Evolutionary conservation across 345 rosid species (phyloP), one percentile per base, ranked within the genome.

Genomic region (Eucalyptus cloeziana): DNA sequence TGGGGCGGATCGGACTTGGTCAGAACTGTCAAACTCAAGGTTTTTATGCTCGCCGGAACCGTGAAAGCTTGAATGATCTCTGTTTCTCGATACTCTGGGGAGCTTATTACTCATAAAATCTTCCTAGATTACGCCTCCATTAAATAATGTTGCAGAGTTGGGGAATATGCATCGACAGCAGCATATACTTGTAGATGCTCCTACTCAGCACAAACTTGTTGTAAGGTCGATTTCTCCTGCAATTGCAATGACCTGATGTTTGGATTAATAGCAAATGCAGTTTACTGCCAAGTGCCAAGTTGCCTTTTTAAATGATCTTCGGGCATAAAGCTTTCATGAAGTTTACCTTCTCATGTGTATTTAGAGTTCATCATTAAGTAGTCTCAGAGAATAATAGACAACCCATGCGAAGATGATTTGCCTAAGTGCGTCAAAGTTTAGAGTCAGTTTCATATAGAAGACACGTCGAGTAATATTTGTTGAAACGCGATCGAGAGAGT

Each of bases 1-100:
- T 96, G 98, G 96, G 98, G 96, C 30, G 95, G 96, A 25, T 27
- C 92, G 14, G 71, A 89, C 30, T 79, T 90, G 91, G 93, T 94
- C 10, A 93, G 96, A 87, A 88, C 94, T 44, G 88, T 94, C 4
- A 90, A 62, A 6, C 91, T 88, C 80, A 95, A 96, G 92, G 92
- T 94, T 49, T 95, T 93, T 86, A 92, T 96, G 97, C 95, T 96
- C 24, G 95, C 93, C 0, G 97, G 99, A 33, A 93, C 91, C 85
- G 93, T 92, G 37, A 81, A 87, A 50, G 22, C 43, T 30, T 91
- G 86, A 88, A 52, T 22, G 21, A 22, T 17, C 45, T 14, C 22
- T 14, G 10, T 76, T 76, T 76, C 83, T 40, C 15, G 30, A 7
- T 40, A 15, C 15, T 40, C 30, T 19, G 13, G 5, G 47, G 47